phyloP scores from a whole-genome alignment of 495 filamentous ascomycete genomes.

The Penicillium angulare region DNA sequence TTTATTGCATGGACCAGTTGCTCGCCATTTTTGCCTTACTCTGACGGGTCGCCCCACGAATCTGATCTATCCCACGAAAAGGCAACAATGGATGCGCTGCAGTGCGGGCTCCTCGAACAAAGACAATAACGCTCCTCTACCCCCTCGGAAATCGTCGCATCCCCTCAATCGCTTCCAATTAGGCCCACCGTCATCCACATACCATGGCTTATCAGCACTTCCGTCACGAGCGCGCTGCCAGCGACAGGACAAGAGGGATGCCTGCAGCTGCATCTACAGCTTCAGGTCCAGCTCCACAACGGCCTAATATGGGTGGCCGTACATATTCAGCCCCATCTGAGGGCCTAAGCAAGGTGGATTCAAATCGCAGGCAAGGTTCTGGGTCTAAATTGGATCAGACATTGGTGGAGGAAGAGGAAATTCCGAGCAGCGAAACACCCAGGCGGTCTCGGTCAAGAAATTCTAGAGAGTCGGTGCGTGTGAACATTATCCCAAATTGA shows the following conservation, averaged over 20 bases:
- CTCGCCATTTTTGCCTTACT: background rate
- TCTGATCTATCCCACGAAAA: constrained; percentile 12
- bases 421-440: constrained; percentile 10
- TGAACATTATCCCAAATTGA: background rate
- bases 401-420: constrained; percentile 37
- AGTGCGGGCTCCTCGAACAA: constrained; percentile 26
- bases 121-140: constrained; percentile 22
- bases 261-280: constrained; percentile 1
- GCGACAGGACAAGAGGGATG: constrained; percentile 31
- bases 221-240: constrained; percentile 32
- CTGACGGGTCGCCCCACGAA: constrained; percentile 7
- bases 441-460: constrained; percentile 12
- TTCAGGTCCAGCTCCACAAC: constrained; percentile 15
- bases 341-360: constrained; percentile 28
- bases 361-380: constrained; percentile 16
- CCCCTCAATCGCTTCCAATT: background rate
- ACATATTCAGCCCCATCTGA: constrained; percentile 38
- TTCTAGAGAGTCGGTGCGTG: constrained; percentile 29
- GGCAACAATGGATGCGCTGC: constrained; percentile 42
- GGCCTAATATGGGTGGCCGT: constrained; percentile 31
- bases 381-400: constrained; percentile 25
- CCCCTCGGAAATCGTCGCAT: background rate
- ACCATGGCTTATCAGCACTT: constrained; percentile 14
- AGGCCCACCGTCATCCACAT: background rate
- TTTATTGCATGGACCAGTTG: background rate